A percentile compares a stretch with the other conserved stretches of the same genome.
These are phyloP conservation scores for Aspergillus kassunensis DNA, from an alignment of 495 filamentous ascomycete genomes.

Conservation along the genomic window DNA sequence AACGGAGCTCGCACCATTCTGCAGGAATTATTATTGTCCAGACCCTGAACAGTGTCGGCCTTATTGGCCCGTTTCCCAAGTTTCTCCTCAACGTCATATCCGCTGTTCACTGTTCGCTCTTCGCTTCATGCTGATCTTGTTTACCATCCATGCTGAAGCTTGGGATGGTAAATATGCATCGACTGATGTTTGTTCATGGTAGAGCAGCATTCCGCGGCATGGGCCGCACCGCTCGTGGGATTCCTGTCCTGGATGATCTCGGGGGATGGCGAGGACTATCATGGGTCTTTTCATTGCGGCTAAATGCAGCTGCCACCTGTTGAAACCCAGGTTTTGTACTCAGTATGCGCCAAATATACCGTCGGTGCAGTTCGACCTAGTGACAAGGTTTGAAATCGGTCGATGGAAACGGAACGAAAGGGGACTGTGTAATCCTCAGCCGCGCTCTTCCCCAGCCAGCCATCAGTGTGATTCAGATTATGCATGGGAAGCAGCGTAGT, in stretches of 20 bases:
- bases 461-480: conserved; percentile 14
- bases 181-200: neutral
- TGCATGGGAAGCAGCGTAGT: conserved; percentile 23
- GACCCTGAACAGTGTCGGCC: conserved; percentile 11
- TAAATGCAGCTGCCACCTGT: conserved; percentile 24
- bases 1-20: conserved; percentile 5
- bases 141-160: neutral
- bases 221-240: neutral
- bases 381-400: neutral
- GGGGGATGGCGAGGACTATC: neutral
- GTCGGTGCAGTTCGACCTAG: neutral
- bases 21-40: conserved; percentile 12
- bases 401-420: neutral
- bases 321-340: conserved; percentile 19
- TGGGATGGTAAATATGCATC: conserved; percentile 3
- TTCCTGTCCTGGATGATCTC: no score
- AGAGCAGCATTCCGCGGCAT: neutral
- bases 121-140: conserved; percentile 13
- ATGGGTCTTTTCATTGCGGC: conserved; percentile 16
- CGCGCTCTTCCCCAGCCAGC: conserved; percentile 17
- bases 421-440: conserved; percentile 19
- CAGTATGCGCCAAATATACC: conserved; percentile 12
- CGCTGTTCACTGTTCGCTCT: neutral
- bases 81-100: conserved; percentile 16
- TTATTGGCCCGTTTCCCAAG: conserved; percentile 6